Base-by-base conservation (phyloP, 352 stramenopile species). In the Globisporangium megalacanthum region DNA sequence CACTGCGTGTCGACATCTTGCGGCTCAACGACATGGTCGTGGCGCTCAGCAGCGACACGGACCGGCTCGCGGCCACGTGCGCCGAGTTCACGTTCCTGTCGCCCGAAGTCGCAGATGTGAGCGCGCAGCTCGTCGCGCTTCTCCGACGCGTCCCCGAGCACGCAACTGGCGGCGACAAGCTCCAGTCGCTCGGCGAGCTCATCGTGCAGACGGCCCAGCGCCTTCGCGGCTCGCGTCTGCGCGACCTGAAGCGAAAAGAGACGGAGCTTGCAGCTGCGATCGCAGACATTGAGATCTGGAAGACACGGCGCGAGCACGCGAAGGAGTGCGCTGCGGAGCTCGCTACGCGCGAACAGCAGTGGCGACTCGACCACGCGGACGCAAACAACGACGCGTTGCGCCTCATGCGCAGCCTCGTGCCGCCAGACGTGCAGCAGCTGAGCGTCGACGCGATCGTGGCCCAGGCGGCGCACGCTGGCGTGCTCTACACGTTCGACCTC, bases 401-500 rank as follows among this genome's bases (percentile, higher is more conserved):
- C 11, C 49, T 85, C 11, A 35, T 92, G 41, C 72, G 79, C 8
- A 64, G 56, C 0, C 68, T 85, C 1, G 69, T 92, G 14, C 79
- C 79, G 0, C 35, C 61, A 19, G 79, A 86, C 36, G 81, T 92
- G 13, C 66, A 81, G 22, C 67, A 81, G 44, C 60, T 92, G 33
- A 85, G 62, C 2, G 59, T 88, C 2, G 79, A 92, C 10, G 14
- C 35, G 3, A 61, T 90, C 1, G 71, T 89, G n/a, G 70, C 72
- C 29, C 62, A 64, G 37, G 77, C 79, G 9, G 57, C 56, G 2
- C 33, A 8, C 0, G 53, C 53, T 14, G 60, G 59, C 4, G 71
- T 83, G 19, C 68, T 92, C n/a, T 87, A 75, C 65, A 87, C 83
- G 17, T 83, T 85, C 56, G 83, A 93, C 37, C 61, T 93, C 33